A percentile compares a stretch with the other conserved stretches of the same genome.
Conservation (phyloP, 2,329 filamentous ascomycete species). For the Anisogramma anomala region DNA sequence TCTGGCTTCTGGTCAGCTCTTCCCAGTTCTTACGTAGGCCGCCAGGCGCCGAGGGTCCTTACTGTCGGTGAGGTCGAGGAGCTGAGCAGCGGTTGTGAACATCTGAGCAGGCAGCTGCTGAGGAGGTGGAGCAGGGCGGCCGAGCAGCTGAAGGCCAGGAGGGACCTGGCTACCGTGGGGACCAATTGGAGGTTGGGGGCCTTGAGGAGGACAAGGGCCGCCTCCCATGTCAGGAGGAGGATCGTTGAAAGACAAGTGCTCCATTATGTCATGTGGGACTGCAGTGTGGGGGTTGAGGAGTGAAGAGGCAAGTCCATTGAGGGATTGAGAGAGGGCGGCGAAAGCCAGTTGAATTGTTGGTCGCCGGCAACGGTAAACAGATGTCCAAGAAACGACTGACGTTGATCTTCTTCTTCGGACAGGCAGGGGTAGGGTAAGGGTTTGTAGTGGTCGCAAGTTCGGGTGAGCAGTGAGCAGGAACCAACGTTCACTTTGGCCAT, state of each 20-base stretch:
- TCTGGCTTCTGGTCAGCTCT: constrained; percentile 41
- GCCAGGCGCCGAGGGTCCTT: constrained; percentile 28
- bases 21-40: neutral
- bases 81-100: constrained; percentile 94
- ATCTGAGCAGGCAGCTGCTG: constrained; percentile 69
- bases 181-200: constrained; percentile 17
- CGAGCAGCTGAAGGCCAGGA: constrained; percentile 16
- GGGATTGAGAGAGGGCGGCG: neutral
- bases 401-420: too few species aligned
- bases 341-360: neutral
- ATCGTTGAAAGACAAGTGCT: constrained; percentile 41
- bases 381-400: too few species aligned
- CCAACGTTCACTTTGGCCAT: too few species aligned
- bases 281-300: constrained; percentile 4
- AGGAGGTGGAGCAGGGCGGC: constrained; percentile 18
- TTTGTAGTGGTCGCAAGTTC: too few species aligned
- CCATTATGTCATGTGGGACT: constrained; percentile 32
- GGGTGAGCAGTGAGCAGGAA: too few species aligned
- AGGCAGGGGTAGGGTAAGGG: too few species aligned
- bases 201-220: constrained; percentile 10
- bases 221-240: constrained; percentile 29
- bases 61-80: constrained; percentile 97
- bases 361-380: neutral
- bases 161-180: constrained; percentile 16
- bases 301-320: constrained; percentile 11